These are phyloP conservation scores for Vinca minor DNA, from an alignment of 257 asterid genomes.

Conservation along the genomic window DNA sequence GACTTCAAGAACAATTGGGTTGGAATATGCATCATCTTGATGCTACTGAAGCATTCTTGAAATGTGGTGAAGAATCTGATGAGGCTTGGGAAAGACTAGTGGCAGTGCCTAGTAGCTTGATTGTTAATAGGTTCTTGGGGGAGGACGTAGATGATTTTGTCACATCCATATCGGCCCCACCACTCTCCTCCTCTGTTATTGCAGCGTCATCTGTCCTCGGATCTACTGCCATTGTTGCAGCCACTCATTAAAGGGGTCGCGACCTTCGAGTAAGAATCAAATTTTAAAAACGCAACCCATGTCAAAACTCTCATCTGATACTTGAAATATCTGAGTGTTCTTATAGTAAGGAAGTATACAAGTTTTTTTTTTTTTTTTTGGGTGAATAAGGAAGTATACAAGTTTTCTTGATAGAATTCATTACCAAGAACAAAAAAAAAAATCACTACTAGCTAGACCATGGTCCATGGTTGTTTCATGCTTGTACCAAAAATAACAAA, in stretches of 20 bases:
- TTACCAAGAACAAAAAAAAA: too few relatives aligned
- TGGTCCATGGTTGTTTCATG: too few relatives aligned
- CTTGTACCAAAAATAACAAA: neutral
- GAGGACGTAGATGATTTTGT: slow-evolving; percentile 23
- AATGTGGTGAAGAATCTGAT: slow-evolving; percentile 32
- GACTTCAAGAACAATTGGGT: slow-evolving; percentile 38
- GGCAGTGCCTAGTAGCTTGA: slow-evolving; percentile 37
- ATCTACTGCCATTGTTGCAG: slow-evolving; percentile 30
- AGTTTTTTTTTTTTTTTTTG: too few relatives aligned
- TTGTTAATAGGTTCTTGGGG: slow-evolving; percentile 38
- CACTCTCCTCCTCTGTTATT: slow-evolving; percentile 16
- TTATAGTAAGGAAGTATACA: neutral
- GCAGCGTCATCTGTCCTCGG: slow-evolving; percentile 21
- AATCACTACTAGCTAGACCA: neutral
- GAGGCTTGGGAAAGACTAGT: slow-evolving; percentile 62
- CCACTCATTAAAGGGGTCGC: slow-evolving; percentile 24
- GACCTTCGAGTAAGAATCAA: neutral
- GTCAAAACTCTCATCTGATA: too few relatives aligned
- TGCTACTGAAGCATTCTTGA: slow-evolving; percentile 61
- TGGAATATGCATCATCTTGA: slow-evolving; percentile 48
- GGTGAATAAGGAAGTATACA: too few relatives aligned
- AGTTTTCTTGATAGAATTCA: neutral
- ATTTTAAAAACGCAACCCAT: too few relatives aligned
- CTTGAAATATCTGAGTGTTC: too few relatives aligned
- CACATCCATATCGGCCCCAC: slow-evolving; percentile 20